A percentile compares a stretch with the other conserved stretches of the same genome.
phyloP scores from a whole-genome alignment of 768 basidiomycete species.

The Pleurotus sapidus region DNA sequence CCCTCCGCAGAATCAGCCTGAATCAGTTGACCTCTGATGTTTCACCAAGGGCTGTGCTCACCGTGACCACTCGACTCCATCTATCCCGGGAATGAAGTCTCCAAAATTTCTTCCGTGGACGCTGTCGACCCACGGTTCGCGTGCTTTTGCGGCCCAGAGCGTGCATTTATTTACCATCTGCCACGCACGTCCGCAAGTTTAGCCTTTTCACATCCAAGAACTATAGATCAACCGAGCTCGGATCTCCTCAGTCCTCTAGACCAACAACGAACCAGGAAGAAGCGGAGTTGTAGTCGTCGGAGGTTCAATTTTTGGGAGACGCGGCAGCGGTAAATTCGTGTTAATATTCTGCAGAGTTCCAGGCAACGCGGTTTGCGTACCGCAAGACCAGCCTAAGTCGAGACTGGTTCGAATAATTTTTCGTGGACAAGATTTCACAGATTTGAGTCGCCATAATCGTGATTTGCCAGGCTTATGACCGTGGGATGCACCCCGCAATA shows the following conservation, averaged over 20 bases:
- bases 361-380: no score
- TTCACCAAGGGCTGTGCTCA: constrained; percentile 6
- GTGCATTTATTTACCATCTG: not conserved
- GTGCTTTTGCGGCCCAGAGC: not conserved
- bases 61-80: constrained; percentile 1
- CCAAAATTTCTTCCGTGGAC: not conserved
- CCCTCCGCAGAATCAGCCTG: not conserved
- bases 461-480: constrained; percentile 7
- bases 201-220: constrained; percentile 8
- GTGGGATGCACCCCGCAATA: constrained; percentile 6
- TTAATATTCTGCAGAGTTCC: not conserved
- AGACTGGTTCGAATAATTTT: no score
- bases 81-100: not conserved
- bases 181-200: constrained; percentile 6
- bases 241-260: constrained; percentile 2
- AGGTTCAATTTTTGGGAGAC: constrained; percentile 5
- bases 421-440: no score
- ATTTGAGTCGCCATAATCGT: not conserved
- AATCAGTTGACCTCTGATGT: constrained; percentile 8
- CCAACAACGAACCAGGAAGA: not conserved
- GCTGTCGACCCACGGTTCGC: constrained; percentile 1
- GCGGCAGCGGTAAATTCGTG: constrained; percentile 4
- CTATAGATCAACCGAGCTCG: constrained; percentile 1
- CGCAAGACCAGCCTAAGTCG: no score
- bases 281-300: not conserved